Evolutionary conservation across 225 moss, liverwort and hornwort genomes (phyloP).

Genomic region (Pleurozium schreberi): DNA sequence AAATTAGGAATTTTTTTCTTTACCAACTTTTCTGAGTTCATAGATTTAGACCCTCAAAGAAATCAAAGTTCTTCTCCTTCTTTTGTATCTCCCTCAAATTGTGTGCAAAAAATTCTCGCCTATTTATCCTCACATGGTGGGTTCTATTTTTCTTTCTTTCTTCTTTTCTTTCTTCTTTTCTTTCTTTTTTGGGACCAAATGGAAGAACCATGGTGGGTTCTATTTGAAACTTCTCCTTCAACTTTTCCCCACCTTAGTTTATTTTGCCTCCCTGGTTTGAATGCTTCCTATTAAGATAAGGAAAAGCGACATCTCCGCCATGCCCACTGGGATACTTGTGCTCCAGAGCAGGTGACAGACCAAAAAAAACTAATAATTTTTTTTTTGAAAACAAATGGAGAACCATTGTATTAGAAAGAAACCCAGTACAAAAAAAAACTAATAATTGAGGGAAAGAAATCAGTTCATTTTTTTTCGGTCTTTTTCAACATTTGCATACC

Average conservation of each 20-base stretch:
- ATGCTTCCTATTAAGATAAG: neutral
- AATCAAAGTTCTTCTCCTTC: neutral
- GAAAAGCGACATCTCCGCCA: neutral
- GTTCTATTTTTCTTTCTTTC: too few species aligned
- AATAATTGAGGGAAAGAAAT: neutral
- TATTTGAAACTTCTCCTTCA: neutral
- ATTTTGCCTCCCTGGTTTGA: neutral
- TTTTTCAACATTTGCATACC: neutral
- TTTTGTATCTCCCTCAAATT: neutral
- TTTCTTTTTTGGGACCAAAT: too few species aligned
- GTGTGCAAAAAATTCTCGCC: neutral
- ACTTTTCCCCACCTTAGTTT: neutral
- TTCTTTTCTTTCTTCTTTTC: too few species aligned
- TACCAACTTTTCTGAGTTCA: too few species aligned
- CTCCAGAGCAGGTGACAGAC: neutral
- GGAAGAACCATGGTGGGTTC: neutral
- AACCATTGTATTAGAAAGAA: too few species aligned
- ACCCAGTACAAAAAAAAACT: too few species aligned
- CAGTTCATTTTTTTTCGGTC: neutral
- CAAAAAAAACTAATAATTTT: neutral
- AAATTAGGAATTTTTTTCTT: too few species aligned
- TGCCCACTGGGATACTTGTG: neutral
- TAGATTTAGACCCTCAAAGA: fast-evolving
- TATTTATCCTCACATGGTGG: neutral
- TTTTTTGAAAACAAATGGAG: too few species aligned